A percentile compares a stretch with the other conserved stretches of the same genome.
These are phyloP conservation scores for Helotiales sp. DNA, from an alignment of 2,329 filamentous ascomycete species.

Conservation along the genomic window DNA sequence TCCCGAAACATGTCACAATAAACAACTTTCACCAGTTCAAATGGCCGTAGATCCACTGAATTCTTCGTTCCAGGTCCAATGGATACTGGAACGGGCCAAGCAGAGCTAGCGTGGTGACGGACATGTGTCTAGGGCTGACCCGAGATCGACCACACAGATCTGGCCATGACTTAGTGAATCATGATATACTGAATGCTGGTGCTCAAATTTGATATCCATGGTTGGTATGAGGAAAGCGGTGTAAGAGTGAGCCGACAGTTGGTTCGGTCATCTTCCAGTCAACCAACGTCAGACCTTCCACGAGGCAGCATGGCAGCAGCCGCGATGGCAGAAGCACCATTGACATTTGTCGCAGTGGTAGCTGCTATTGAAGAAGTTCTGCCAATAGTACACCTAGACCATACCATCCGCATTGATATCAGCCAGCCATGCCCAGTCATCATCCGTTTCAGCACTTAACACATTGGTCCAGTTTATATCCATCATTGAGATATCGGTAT, in stretches of 20 bases:
- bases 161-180: not conserved
- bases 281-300: too few relatives aligned
- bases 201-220: too few relatives aligned
- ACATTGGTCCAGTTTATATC: conserved; percentile 27
- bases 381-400: not conserved
- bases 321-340: too few relatives aligned
- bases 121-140: not conserved
- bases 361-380: too few relatives aligned
- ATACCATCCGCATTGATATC: conserved; percentile 12
- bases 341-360: too few relatives aligned
- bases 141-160: not conserved
- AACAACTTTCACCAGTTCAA: not conserved
- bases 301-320: too few relatives aligned
- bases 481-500: conserved; percentile 20
- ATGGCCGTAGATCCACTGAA: not conserved
- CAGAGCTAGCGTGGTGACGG: not conserved
- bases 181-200: not conserved
- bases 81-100: not conserved
- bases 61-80: not conserved
- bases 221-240: too few relatives aligned
- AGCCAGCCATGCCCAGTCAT: conserved; percentile 30
- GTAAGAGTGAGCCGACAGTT: too few relatives aligned
- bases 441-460: conserved; percentile 12
- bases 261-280: too few relatives aligned
- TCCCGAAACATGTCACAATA: not conserved